Evolutionary conservation across 495 filamentous ascomycete species (phyloP).

Genomic region (Neurospora tetraspora): DNA sequence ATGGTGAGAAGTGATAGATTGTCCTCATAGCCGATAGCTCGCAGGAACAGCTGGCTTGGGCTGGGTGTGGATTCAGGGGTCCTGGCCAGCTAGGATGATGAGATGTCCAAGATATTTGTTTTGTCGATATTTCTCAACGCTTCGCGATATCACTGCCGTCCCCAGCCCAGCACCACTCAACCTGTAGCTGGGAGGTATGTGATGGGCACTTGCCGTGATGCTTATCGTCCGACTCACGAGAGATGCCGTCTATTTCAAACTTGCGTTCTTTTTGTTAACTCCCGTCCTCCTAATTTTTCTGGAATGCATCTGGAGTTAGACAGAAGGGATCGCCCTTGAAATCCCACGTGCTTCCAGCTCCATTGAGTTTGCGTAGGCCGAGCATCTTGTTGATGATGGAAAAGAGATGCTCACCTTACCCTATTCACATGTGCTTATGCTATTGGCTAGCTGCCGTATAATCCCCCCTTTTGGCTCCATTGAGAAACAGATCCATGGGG

Average conservation of each 20-base stretch:
- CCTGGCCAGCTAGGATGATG: neutral
- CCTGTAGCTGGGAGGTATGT: neutral
- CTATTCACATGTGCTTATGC: neutral
- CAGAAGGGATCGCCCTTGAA: neutral
- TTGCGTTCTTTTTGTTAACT: neutral
- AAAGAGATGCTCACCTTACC: neutral
- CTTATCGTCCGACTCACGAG: neutral
- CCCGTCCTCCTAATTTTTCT: neutral
- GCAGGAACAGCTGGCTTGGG: conserved; percentile 35
- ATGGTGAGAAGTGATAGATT: conserved; percentile 5
- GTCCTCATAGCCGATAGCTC: conserved; percentile 19
- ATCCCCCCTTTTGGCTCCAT: neutral
- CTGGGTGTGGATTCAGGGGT: conserved; percentile 3
- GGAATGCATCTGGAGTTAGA: neutral
- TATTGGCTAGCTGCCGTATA: neutral
- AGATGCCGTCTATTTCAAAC: neutral
- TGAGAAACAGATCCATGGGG: neutral
- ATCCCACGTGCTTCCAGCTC: neutral
- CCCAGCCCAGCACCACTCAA: neutral
- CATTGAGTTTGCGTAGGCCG: neutral
- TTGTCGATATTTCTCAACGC: neutral
- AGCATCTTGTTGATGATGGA: neutral
- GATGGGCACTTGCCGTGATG: neutral
- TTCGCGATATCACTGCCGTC: neutral
- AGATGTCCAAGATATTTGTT: neutral